These are phyloP conservation scores for Candida neerlandica DNA, from an alignment of 1,139 yeast species.

Conservation along the genomic window DNA sequence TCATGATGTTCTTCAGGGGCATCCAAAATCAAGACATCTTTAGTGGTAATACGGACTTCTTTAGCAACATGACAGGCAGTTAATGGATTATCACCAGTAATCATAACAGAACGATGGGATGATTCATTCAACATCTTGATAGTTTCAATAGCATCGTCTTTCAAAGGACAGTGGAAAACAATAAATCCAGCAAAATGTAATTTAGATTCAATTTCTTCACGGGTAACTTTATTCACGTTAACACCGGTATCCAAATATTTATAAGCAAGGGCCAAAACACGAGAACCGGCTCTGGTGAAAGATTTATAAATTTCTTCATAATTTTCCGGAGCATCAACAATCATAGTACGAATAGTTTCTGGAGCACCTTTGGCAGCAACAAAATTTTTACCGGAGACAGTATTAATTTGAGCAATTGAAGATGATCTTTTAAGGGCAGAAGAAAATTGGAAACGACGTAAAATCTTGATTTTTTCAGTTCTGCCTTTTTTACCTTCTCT, in stretches of 20 bases:
- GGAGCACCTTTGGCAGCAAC: slow-evolving; percentile 83
- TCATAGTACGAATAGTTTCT: slow-evolving; percentile 87
- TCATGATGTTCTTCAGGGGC: slow-evolving; percentile 70
- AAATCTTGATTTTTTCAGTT: slow-evolving; percentile 62
- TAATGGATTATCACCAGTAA: slow-evolving; percentile 97
- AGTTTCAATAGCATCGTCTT: slow-evolving; percentile 88
- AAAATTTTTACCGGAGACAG: slow-evolving; percentile 55
- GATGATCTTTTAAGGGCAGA: slow-evolving; percentile 95
- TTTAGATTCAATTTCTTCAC: slow-evolving; percentile 76
- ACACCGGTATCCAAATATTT: slow-evolving; percentile 63
- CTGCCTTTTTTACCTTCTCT: slow-evolving; percentile 38
- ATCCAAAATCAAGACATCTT: slow-evolving; percentile 83
- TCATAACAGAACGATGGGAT: slow-evolving; percentile 94
- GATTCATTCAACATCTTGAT: slow-evolving; percentile 93
- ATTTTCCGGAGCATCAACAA: slow-evolving; percentile 67
- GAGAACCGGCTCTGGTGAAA: slow-evolving; percentile 92
- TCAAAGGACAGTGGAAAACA: slow-evolving; percentile 96
- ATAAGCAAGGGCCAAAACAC: slow-evolving; percentile 93
- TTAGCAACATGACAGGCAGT: slow-evolving; percentile 98
- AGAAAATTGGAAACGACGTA: slow-evolving; percentile 95
- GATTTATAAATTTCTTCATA: slow-evolving; percentile 89
- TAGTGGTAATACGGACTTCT: slow-evolving; percentile 84
- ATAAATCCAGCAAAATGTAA: slow-evolving; percentile 88
- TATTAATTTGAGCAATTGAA: slow-evolving; percentile 69
- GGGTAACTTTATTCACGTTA: slow-evolving; percentile 54